These are phyloP conservation scores for Sechiopsis laciniata DNA, from an alignment of 306 rosid genomes.

Conservation along the genomic window DNA sequence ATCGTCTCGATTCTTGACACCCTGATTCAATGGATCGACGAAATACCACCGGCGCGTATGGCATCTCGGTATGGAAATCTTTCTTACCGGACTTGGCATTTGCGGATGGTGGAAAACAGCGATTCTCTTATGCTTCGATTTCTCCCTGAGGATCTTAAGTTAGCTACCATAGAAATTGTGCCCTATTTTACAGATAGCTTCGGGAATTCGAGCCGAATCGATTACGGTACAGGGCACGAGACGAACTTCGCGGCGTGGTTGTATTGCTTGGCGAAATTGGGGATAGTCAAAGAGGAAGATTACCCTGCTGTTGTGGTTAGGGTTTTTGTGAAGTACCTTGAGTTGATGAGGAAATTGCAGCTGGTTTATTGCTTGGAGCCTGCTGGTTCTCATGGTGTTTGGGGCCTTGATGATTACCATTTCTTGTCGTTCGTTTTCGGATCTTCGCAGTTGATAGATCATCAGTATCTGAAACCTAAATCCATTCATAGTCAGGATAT, in stretches of 20 bases:
- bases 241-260: conserved; percentile 20
- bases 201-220: conserved; percentile 48
- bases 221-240: conserved; percentile 29
- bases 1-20: conserved; percentile 52
- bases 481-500: conserved; percentile 80
- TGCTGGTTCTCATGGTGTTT: conserved; percentile 96
- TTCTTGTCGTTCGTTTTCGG: conserved; percentile 82
- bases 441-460: conserved; percentile 82
- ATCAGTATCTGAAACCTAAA: conserved; percentile 90
- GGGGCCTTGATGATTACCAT: conserved; percentile 96
- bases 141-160: conserved; percentile 19
- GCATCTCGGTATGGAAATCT: conserved; percentile 73
- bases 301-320: conserved; percentile 16
- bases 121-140: conserved; percentile 25
- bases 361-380: conserved; percentile 69
- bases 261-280: conserved; percentile 16
- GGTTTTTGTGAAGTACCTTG: conserved; percentile 16
- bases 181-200: conserved; percentile 22
- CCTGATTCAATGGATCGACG: conserved; percentile 61
- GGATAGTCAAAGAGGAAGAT: conserved; percentile 19
- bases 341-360: conserved; percentile 26
- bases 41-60: conserved; percentile 67
- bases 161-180: conserved; percentile 2
- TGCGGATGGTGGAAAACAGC: not conserved
- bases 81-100: conserved; percentile 46